These are phyloP conservation scores for Buxus sempervirens DNA, from an alignment of 164 flowering plant genomes.

Conservation along the genomic window DNA sequence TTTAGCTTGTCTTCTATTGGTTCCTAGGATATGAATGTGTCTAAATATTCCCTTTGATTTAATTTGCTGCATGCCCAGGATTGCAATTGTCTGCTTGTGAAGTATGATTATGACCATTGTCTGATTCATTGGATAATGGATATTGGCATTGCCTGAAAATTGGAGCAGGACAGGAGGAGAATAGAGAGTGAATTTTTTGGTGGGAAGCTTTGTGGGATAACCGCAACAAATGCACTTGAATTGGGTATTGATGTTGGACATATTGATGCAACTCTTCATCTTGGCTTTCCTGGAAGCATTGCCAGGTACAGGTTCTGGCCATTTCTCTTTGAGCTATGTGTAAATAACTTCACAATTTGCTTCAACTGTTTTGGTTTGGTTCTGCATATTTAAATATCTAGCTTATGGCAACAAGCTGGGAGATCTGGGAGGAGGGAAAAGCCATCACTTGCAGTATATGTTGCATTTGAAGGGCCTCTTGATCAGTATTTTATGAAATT, in stretches of 20 bases:
- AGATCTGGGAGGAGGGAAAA: conserved; percentile 91
- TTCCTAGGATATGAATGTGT: neutral
- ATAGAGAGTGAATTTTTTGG: conserved; percentile 83
- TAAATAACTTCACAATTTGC: neutral
- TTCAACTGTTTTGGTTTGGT: conserved; percentile 5
- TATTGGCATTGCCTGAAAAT: conserved; percentile 1
- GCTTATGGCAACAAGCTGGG: conserved; percentile 99
- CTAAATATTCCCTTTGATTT: neutral
- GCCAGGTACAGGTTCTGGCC: conserved; percentile 52
- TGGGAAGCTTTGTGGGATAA: conserved; percentile 86
- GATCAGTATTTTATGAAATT: conserved; percentile 92
- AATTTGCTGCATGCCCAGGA: neutral
- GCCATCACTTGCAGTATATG: conserved; percentile 82
- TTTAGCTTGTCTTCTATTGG: neutral
- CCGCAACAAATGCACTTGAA: conserved; percentile 97
- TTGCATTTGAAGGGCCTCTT: conserved; percentile 91
- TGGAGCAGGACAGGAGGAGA: conserved; percentile 75
- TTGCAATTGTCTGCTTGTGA: neutral
- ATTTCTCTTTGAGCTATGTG: conserved; percentile 5
- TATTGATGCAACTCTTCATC: conserved; percentile 92
- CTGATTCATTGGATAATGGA: neutral
- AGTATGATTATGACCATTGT: neutral
- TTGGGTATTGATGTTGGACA: conserved; percentile 97
- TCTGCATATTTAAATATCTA: conserved; percentile 23
- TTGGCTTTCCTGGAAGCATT: conserved; percentile 96